A percentile compares a stretch with the other conserved stretches of the same genome.
phyloP scores from a whole-genome alignment of 2,329 filamentous ascomycete genomes.

The Coniochaeta pulveracea region DNA sequence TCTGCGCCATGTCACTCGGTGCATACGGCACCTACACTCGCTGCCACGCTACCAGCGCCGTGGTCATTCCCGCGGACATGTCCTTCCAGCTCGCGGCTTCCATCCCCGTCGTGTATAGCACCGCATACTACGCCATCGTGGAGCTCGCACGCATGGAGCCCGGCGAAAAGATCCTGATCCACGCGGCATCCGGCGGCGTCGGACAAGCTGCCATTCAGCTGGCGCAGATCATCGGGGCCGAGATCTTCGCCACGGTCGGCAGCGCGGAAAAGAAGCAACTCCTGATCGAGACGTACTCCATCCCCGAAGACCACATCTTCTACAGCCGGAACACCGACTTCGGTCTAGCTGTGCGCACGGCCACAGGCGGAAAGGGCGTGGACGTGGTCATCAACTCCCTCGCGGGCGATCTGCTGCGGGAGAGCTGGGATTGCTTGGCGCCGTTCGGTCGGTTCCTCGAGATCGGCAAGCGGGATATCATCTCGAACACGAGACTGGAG shows the following conservation, averaged over 20 bases:
- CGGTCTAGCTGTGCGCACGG: constrained; percentile 6
- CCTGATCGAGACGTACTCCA: constrained; percentile 19
- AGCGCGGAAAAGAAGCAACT: constrained; percentile 19
- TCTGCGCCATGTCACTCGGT: constrained; percentile 22
- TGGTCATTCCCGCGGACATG: constrained; percentile 20
- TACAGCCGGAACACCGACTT: constrained; percentile 8
- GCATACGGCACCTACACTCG: constrained; percentile 18
- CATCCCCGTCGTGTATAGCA: constrained; percentile 23
- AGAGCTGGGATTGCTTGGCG: neutral
- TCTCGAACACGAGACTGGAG: constrained; percentile 5
- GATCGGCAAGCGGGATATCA: constrained; percentile 1
- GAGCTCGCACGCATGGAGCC: constrained; percentile 15
- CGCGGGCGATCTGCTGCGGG: constrained; percentile 4
- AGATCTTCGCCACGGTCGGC: constrained; percentile 28
- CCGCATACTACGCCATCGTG: constrained; percentile 28
- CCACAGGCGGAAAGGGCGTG: constrained; percentile 7
- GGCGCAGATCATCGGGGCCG: constrained; percentile 21
- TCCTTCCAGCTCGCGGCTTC: constrained; percentile 10
- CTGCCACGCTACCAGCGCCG: constrained; percentile 18
- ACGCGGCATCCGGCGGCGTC: constrained; percentile 25
- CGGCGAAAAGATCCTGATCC: constrained; percentile 25
- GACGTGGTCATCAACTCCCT: constrained; percentile 10
- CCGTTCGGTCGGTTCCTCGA: constrained; percentile 3
- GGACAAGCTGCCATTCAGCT: constrained; percentile 31
- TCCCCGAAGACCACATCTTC: constrained; percentile 26